Evolutionary conservation across 176 grass and related monocot genomes (phyloP).

Genomic region (Pontederia paniculata): DNA sequence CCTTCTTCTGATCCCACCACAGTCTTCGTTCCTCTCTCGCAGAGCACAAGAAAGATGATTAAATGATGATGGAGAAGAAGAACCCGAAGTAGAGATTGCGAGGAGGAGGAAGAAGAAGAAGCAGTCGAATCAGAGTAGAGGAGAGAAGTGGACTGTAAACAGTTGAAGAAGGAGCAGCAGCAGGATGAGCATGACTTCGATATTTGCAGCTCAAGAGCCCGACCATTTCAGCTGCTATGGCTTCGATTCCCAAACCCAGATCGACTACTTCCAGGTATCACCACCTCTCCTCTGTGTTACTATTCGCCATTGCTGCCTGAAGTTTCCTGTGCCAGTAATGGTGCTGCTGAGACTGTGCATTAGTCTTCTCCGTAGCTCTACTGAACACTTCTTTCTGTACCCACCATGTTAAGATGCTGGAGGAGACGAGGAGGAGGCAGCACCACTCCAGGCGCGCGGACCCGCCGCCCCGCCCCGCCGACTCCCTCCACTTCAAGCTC

Average conservation of each 20-base stretch:
- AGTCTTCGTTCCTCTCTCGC: too few species aligned
- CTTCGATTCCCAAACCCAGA: slow-evolving; percentile 29
- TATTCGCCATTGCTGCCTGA: too few species aligned
- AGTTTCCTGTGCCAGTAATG: too few species aligned
- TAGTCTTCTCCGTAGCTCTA: neutral
- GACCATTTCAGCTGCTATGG: slow-evolving; percentile 40
- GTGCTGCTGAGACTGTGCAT: neutral
- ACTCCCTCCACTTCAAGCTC: slow-evolving; percentile 31
- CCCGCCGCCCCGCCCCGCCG: slow-evolving; percentile 3
- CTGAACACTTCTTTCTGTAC: neutral
- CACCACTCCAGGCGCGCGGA: neutral
- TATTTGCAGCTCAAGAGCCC: neutral
- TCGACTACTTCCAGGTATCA: slow-evolving; percentile 17
- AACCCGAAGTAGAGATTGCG: too few species aligned
- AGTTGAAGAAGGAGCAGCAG: too few species aligned
- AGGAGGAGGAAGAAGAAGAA: too few species aligned
- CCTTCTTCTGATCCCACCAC: too few species aligned
- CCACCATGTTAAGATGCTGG: neutral
- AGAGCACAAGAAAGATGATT: too few species aligned
- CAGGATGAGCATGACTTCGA: neutral
- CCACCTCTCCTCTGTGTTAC: too few species aligned
- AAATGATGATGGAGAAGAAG: too few species aligned
- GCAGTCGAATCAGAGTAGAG: too few species aligned
- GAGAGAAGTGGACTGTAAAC: too few species aligned
- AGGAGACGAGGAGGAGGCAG: slow-evolving; percentile 6